A percentile compares a stretch with the other conserved stretches of the same genome.
Evolutionary conservation across 371 early-diverging fungal species (phyloP).

Genomic region (Lichtheimia hyalospora): DNA sequence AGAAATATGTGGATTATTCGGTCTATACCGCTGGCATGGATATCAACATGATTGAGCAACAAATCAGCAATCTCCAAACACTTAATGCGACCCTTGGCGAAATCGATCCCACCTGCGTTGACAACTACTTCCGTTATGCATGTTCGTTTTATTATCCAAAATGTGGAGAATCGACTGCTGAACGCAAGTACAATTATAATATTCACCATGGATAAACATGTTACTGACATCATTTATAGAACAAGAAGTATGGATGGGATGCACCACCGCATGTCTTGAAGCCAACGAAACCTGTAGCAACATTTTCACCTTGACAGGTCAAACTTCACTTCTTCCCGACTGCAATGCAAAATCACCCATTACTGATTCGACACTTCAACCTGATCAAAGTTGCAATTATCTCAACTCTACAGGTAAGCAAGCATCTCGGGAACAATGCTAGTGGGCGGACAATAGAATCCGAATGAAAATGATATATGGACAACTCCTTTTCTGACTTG

Average conservation of each 20-base stretch:
- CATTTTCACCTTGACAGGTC: slow-evolving; percentile 35
- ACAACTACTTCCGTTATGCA: slow-evolving; percentile 38
- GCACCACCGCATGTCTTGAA: slow-evolving; percentile 48
- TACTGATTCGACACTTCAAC: slow-evolving; percentile 31
- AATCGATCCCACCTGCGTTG: slow-evolving; percentile 37
- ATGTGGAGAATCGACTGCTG: slow-evolving; percentile 20
- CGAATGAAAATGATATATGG: neutral
- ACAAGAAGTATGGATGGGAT: slow-evolving; percentile 33
- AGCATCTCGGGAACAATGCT: no score
- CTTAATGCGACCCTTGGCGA: slow-evolving; percentile 7
- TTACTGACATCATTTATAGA: slow-evolving; percentile 6
- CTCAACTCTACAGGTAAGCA: slow-evolving; percentile 21
- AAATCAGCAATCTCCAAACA: slow-evolving; percentile 12
- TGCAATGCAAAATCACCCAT: slow-evolving; percentile 34
- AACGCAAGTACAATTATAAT: slow-evolving; percentile 6
- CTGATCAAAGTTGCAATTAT: slow-evolving; percentile 42
- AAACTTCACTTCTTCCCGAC: slow-evolving; percentile 41
- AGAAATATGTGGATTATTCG: slow-evolving; percentile 38
- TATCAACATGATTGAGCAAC: slow-evolving; percentile 24
- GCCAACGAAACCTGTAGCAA: slow-evolving; percentile 30
- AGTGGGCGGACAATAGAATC: no score
- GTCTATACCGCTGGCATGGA: slow-evolving; percentile 24
- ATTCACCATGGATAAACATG: slow-evolving; percentile 7
- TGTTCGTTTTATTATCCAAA: slow-evolving; percentile 39
- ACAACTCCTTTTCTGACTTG: neutral